Evolutionary conservation across 768 basidiomycete genomes (phyloP).

Genomic region (Hygrocybe punicea): DNA sequence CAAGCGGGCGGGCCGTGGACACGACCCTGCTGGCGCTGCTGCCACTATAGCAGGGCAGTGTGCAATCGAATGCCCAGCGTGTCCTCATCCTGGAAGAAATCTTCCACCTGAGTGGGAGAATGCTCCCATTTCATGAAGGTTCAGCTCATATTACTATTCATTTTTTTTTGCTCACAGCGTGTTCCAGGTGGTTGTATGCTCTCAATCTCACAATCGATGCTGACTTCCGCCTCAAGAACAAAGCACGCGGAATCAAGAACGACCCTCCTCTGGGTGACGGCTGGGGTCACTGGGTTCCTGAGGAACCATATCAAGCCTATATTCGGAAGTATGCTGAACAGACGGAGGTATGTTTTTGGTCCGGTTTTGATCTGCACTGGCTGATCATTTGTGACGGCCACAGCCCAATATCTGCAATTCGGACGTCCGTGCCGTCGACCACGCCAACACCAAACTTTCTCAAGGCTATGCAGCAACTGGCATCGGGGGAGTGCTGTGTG

Average conservation of each 20-base stretch:
- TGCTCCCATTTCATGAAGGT: too few relatives aligned
- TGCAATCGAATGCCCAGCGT: slow-evolving; percentile 25
- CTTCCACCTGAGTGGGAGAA: slow-evolving; percentile 15
- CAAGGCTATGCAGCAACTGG: slow-evolving; percentile 27
- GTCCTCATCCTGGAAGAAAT: slow-evolving; percentile 23
- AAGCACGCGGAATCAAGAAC: slow-evolving; percentile 21
- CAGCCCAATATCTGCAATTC: slow-evolving; percentile 14
- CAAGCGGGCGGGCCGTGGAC: slow-evolving; percentile 22
- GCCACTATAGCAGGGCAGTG: slow-evolving; percentile 13
- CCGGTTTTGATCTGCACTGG: background rate
- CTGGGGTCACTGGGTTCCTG: slow-evolving; percentile 20
- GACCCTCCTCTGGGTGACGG: slow-evolving; percentile 18
- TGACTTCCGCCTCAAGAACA: slow-evolving; percentile 32
- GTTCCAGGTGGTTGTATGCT: slow-evolving; percentile 27
- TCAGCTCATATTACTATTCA: too few relatives aligned
- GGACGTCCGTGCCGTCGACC: slow-evolving; percentile 10
- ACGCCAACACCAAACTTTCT: slow-evolving; percentile 4
- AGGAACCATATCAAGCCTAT: slow-evolving; percentile 9
- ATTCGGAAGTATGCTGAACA: slow-evolving; percentile 5
- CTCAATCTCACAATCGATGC: slow-evolving; percentile 31
- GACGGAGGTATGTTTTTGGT: slow-evolving; percentile 10
- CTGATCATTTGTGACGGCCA: background rate
- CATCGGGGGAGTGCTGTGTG: slow-evolving; percentile 27
- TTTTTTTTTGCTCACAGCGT: background rate
- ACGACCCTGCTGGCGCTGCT: slow-evolving; percentile 2